Evolutionary conservation across 2,329 filamentous ascomycete genomes (phyloP), one percentile per base, ranked within the genome.

Genomic region (Monilinia fructicola): DNA sequence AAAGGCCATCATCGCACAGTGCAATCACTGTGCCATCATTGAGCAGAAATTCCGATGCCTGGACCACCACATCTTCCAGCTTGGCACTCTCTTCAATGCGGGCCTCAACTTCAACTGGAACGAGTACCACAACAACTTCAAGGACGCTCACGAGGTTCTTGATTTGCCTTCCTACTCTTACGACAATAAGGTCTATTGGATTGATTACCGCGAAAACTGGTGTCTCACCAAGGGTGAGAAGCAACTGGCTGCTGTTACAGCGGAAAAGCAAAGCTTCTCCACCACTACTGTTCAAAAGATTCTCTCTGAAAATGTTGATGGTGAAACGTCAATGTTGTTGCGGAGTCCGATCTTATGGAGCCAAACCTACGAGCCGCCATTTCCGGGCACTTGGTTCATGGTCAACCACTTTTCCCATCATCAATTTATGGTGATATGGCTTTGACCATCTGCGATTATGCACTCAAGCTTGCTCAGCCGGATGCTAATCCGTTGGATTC

Each of bases 101-200:
- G 89, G 89, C 52, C 78, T 90, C 5, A 79, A 82, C 52, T 79
- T 92, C 67, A 82, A 89, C 74, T 93, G 90, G 84, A 83, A 87
- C 66, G 89, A 91, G 77, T 90, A 84, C 73, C 86, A 90, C 77
- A 79, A 81, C 48, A 81, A 85, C 61, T 89, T 87, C 75, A 83
- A 86, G 71, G 74, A 78, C 46, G 80, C 81, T 1, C 83, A 87
- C 48, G 79, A 84, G 55, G 78, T 90, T n/a, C 77, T 89, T n/a
- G 79, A 83, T 16, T 78, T 92, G 4, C 89, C 89, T 1, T 81
- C 84, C 0, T 91, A 91, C 74, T 81, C 81, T 0, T 92, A 87
- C 76, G 87, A 91, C 73, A 79, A 84, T 68, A 90, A 90, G 80
- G 85, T 84, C 70, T 90, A 90, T 75, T 86, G 84, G 84, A 79